Base-by-base conservation (phyloP, 345 rosid genomes). In the Bruguiera sexangula region DNA sequence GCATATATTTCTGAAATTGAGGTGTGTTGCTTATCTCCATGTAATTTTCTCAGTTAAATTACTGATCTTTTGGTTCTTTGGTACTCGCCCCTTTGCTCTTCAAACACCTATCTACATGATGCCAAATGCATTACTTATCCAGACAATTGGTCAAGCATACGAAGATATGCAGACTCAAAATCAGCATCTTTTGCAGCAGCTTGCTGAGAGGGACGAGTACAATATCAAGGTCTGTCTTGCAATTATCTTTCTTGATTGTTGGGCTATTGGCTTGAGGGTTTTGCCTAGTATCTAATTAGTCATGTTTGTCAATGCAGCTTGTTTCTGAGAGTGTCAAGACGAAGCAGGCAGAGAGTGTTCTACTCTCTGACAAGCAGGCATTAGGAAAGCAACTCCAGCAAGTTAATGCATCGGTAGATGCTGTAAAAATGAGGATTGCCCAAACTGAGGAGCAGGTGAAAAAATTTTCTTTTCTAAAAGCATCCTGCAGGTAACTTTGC, bases 91-190 rank as follows among this genome's bases (percentile, higher is more conserved):
- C 54, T 16, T 22, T 24, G 64, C 29, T 69, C 61, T 56, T 20
- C 8, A 18, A 36, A 64, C 50, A 32, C 53, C 34, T 32, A 31
- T 70, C 18, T 63, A n/a, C 37, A 6, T 67, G 57, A 26, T 69
- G 34, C 60, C 32, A 66, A 66, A 30, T 58, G 62, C 21, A 21
- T 20, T 66, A n/a, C 66, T 46, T 43, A 21, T 75, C 39, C 81
- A 95, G 99, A 95, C 92, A 62, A 85, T 95, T 60, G 99, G 96
- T 74, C 96, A 91, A 85, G 96, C 97, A 68, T 95, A 89, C 65
- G 96, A 92, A 81, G 97, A 89, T 77, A 89, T 92, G 99, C 97
- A 88, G 85, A 81, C 88, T 36, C 99, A 89, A 79, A 91, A 95
- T 79, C 95, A 95, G 74, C 86, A 83, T 73, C 82, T 92, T 77